Evolutionary conservation across 805 yeast species (phyloP).

Genomic region (Yarrowia sp.): DNA sequence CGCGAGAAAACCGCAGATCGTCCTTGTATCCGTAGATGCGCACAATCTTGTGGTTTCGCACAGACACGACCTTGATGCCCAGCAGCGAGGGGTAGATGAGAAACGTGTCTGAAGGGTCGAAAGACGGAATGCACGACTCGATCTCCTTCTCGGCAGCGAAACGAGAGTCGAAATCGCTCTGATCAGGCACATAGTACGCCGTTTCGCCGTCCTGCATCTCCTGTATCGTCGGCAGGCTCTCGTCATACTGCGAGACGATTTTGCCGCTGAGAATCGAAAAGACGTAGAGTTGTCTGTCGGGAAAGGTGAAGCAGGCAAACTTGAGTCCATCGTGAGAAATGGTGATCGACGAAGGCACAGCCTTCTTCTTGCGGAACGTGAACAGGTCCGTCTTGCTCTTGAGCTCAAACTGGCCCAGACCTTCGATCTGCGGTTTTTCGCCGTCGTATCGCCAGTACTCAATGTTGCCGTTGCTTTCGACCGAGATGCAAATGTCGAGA

Average conservation of each 20-base stretch:
- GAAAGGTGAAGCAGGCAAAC: conserved; percentile 39
- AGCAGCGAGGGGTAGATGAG: conserved; percentile 36
- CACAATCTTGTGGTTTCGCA: conserved; percentile 34
- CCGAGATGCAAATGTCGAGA: conserved; percentile 36
- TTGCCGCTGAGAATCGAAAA: conserved; percentile 43
- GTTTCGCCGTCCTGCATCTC: conserved; percentile 37
- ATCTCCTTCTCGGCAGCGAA: conserved; percentile 35
- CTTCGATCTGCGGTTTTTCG: conserved; percentile 27
- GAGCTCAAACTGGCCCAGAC: conserved; percentile 38
- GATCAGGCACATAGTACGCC: conserved; percentile 29
- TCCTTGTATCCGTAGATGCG: conserved; percentile 39
- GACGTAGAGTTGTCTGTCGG: conserved; percentile 32
- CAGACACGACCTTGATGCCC: conserved; percentile 39
- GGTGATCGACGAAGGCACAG: conserved; percentile 33
- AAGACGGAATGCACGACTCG: conserved; percentile 31
- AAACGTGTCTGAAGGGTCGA: conserved; percentile 39
- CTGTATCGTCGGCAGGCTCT: conserved; percentile 32
- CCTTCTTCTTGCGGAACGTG: conserved; percentile 41
- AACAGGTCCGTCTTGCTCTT: conserved; percentile 45
- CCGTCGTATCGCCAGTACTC: conserved; percentile 41
- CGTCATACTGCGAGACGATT: conserved; percentile 37
- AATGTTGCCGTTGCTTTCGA: conserved; percentile 40
- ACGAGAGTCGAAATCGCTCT: conserved; percentile 37
- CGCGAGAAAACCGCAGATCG: conserved; percentile 34
- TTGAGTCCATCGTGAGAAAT: conserved; percentile 37